Percentiles rank a stretch among this genome's conserved stretches.
These are phyloP conservation scores for Juglanconis sp. DNA, from an alignment of 2,329 filamentous ascomycete genomes.

Conservation along the genomic window DNA sequence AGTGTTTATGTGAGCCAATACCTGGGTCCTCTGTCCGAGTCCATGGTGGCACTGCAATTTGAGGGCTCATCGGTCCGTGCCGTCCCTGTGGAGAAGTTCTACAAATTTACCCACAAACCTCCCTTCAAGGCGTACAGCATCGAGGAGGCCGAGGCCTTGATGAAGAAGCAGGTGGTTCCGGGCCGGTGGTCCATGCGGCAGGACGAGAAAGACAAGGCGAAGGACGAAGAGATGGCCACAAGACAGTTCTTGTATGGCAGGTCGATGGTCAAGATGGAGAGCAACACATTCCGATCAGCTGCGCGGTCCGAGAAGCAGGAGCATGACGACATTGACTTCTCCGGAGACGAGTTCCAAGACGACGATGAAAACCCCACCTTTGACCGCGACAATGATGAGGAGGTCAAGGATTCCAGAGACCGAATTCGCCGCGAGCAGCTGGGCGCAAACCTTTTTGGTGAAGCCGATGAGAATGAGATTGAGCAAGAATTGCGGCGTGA, in stretches of 20 bases:
- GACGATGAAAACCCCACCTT: conserved; percentile 78
- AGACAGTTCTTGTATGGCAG: conserved; percentile 48
- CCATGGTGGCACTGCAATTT: conserved; percentile 76
- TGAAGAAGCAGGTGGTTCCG: conserved; percentile 74
- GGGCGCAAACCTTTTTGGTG: conserved; percentile 79
- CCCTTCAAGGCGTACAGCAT: conserved; percentile 74
- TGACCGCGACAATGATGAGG: conserved; percentile 78
- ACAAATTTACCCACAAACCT: conserved; percentile 79
- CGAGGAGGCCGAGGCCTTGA: conserved; percentile 80
- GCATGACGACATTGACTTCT: conserved; percentile 66
- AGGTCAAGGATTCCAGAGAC: conserved; percentile 67
- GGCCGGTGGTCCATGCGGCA: conserved; percentile 78
- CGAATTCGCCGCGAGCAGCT: conserved; percentile 77
- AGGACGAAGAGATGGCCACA: conserved; percentile 61
- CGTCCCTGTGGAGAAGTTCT: conserved; percentile 94
- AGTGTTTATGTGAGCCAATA: conserved; percentile 93
- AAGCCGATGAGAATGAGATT: conserved; percentile 66
- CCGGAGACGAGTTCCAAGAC: conserved; percentile 76
- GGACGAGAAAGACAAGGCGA: conserved; percentile 55
- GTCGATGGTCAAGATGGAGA: conserved; percentile 66
- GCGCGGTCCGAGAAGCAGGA: conserved; percentile 65
- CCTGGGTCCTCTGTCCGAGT: conserved; percentile 81
- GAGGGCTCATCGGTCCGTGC: conserved; percentile 71
- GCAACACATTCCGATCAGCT: conserved; percentile 58
- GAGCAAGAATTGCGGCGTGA: conserved; percentile 72